Evolutionary conservation across 495 filamentous ascomycete species (phyloP).

Genomic region (Friedmanniomyces simplex): DNA sequence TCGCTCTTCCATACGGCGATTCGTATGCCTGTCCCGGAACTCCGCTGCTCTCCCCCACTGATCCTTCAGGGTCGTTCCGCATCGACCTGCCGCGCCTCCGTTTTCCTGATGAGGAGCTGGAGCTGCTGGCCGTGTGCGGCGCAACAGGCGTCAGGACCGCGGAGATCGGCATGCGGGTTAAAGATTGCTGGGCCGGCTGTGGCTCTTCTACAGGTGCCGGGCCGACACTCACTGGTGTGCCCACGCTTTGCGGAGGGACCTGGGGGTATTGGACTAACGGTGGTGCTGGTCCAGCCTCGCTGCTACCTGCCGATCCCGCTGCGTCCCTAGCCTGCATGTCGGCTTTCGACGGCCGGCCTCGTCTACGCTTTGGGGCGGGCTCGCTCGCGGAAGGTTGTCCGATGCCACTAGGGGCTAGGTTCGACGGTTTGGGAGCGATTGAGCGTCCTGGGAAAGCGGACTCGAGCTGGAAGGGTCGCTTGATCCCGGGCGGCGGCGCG

Average conservation of each 20-base stretch:
- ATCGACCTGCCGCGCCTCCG: constrained; percentile 16
- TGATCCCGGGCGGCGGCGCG: constrained; percentile 13
- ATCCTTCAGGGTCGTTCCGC: constrained; percentile 9
- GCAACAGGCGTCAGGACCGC: constrained; percentile 13
- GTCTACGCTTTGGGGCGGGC: constrained; percentile 25
- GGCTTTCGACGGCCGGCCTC: background rate
- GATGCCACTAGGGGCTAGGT: constrained; percentile 19
- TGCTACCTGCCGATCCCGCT: constrained; percentile 15
- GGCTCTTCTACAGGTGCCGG: constrained; percentile 14
- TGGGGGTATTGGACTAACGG: constrained; percentile 5
- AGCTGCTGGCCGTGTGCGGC: constrained; percentile 11
- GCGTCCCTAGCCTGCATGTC: constrained; percentile 41
- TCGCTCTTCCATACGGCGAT: constrained; percentile 8
- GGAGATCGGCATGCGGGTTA: constrained; percentile 17
- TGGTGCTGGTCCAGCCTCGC: constrained; percentile 8
- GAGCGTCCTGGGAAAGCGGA: constrained; percentile 15
- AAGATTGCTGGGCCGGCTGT: background rate
- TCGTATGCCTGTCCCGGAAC: constrained; percentile 1
- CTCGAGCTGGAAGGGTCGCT: constrained; percentile 18
- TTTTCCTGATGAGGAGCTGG: constrained; percentile 18
- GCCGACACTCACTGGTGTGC: constrained; percentile 15
- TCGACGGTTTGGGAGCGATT: constrained; percentile 27
- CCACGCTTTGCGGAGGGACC: background rate
- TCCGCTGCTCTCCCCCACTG: background rate
- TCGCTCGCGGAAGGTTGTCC: constrained; percentile 19